phyloP scores from a whole-genome alignment of 495 filamentous ascomycete species.

The Mytilinidion resinicola region DNA sequence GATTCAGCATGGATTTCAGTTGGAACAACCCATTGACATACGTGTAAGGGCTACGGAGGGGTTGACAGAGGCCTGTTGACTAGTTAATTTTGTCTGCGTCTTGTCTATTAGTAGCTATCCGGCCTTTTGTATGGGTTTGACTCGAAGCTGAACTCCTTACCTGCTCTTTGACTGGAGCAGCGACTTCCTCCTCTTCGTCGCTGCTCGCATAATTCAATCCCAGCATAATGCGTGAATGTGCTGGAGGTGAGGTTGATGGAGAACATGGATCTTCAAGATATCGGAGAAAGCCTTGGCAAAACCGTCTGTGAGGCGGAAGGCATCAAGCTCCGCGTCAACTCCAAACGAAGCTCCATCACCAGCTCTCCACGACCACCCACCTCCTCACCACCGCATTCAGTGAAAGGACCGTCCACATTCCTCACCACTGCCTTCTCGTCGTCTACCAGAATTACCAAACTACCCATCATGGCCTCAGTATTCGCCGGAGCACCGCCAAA shows the following conservation, averaged over 20 bases:
- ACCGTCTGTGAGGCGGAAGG: not conserved
- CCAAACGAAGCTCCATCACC: slow-evolving; percentile 1
- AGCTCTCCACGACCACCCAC: not conserved
- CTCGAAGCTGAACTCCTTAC: slow-evolving; percentile 7
- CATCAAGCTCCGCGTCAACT: slow-evolving; percentile 14
- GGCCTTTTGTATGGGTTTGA: not conserved
- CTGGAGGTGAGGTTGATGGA: not conserved
- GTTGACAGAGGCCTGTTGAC: not conserved
- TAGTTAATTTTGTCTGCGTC: slow-evolving; percentile 5
- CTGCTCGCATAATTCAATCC: slow-evolving; percentile 27
- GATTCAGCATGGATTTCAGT: not conserved
- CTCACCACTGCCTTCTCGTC: not conserved
- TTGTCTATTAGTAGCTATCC: slow-evolving; percentile 31
- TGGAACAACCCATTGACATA: no score
- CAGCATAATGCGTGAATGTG: slow-evolving; percentile 10
- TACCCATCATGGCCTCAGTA: slow-evolving; percentile 34
- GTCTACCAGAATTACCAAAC: not conserved
- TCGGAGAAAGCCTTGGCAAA: no score
- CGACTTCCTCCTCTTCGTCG: slow-evolving; percentile 24
- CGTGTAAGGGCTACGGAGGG: no score
- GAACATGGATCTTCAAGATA: not conserved
- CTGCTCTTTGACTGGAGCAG: not conserved
- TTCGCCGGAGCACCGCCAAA: slow-evolving; percentile 31
- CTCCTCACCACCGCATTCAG: not conserved
- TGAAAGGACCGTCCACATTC: not conserved